Base-by-base conservation (phyloP, 164 flowering plant genomes). In the Nelumbo lutea region DNA sequence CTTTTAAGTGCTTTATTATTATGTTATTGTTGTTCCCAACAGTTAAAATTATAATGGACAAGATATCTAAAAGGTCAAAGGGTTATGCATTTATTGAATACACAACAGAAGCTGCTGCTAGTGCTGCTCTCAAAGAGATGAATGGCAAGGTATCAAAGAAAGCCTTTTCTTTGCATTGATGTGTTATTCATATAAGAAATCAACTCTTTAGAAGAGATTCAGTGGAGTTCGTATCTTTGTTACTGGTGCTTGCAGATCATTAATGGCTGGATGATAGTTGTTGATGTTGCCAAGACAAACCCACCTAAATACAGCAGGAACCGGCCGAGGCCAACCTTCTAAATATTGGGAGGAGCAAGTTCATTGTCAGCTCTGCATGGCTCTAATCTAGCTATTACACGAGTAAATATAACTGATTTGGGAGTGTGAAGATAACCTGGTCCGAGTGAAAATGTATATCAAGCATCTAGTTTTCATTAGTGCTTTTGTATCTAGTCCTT, bases 1-100 rank as follows among this genome's bases (percentile, higher is more conserved):
- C 27, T 27, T 27, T 27, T 27, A 27, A 27, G 27, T 27, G 27
- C 27, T 27, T 27, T 27, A 27, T 27, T 27, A 27, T 27, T 27
- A 27, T 27, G 27, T 27, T 27, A 27, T 15, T 15, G 4, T 13
- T 65, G 69, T 39, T 70, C 40, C 63, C 38, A 4, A 59, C 87
- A 94, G 98, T 87, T 58, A 91, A 86, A 76, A 79, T 94, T 60
- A 90, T 94, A 70, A 94, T 91, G 97, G 98, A 94, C 80, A 91
- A 90, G 80, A 90, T 94, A 64, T 94, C 98, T 4, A 94, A 94
- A 76, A 84, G 98, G 73, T 91, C 98, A 50, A 94, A 90, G 81
- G 98, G 97, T 53, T 94, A 86, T 82, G 97, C 93, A 42, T 91
- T 91, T 73, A 64, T 94, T 5, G 96, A 94, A 82, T 94, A 89